phyloP scores from a whole-genome alignment of 2,329 filamentous ascomycete genomes.

The Ophiostoma piceae region DNA sequence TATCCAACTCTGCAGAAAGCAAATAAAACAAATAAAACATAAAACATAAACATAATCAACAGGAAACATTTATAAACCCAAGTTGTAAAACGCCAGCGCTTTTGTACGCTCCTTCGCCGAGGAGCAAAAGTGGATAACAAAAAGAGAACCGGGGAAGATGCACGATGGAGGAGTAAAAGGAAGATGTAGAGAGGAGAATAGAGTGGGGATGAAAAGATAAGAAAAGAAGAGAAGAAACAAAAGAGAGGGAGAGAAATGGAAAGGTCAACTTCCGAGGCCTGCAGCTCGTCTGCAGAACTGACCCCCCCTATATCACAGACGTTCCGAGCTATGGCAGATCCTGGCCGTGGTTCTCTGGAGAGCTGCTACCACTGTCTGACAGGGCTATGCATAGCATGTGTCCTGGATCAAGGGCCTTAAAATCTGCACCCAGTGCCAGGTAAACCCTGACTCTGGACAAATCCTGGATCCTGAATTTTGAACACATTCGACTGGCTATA shows the following conservation, averaged over 20 bases:
- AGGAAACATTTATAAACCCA: background rate
- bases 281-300: background rate
- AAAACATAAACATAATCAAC: background rate
- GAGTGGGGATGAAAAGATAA: background rate
- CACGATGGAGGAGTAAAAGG: background rate
- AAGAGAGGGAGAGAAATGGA: background rate
- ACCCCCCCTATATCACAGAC: background rate
- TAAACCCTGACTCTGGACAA: background rate
- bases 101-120: conserved; percentile 11
- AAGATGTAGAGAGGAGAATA: background rate
- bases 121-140: background rate
- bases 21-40: background rate
- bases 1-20: background rate
- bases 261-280: background rate
- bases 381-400: background rate
- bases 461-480: no score
- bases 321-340: conserved; percentile 5
- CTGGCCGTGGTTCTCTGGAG: background rate
- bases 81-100: background rate
- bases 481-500: background rate
- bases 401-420: conserved; percentile 5
- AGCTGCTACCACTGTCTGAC: background rate
- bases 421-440: background rate
- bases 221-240: background rate
- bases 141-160: background rate